Base-by-base conservation (phyloP, 352 stramenopile genomes). In the Globisporangium megalacanthum region DNA sequence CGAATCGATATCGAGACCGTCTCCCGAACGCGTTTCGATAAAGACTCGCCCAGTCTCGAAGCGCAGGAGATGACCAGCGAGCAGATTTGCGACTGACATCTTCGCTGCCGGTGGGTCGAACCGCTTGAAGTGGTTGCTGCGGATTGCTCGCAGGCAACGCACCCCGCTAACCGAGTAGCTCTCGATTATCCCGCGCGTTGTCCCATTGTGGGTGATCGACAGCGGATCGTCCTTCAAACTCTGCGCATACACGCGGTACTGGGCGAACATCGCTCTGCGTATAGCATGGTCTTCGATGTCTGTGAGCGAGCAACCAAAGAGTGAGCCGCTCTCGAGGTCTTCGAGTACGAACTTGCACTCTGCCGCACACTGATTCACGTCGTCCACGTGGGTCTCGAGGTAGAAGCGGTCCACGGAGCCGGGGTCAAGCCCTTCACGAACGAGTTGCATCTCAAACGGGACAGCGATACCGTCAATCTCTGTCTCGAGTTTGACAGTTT, bases 11-110 rank as follows among this genome's bases (percentile, higher is more conserved):
- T 13, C 35, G 35, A 39, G 10, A 39, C 7, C 35, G 25, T 29
- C 49, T 53, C 29, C 11, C 14, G 49, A 53, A 17, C 41, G 49
- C 31, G 49, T 53, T 31, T 53, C 49, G 29, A 53, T 53, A 35
- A 53, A 53, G 17, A 53, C 49, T 1, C 49, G 13, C 1, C 29
- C 31, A 6, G 36, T 53, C 25, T 15, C 15, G 13, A 53, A 53
- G 22, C 29, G 29, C 29, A 44, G 22, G 29, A 54, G 37, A 13
- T 44, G 19, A 9, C 29, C 49, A 6, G 49, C 31, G 15, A 54
- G 49, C n/a, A 54, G 17, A 11, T 19, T 54, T 35, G 37, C 31
- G n/a, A 54, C 31, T 31, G 49, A 42, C 31, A 44, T 17, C 31
- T 39, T 39, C 14, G 33, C 22, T 44, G n/a, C 31, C 9, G 31